phyloP scores from a whole-genome alignment of 2,329 filamentous ascomycete genomes.

The Aspergillus sp. region DNA sequence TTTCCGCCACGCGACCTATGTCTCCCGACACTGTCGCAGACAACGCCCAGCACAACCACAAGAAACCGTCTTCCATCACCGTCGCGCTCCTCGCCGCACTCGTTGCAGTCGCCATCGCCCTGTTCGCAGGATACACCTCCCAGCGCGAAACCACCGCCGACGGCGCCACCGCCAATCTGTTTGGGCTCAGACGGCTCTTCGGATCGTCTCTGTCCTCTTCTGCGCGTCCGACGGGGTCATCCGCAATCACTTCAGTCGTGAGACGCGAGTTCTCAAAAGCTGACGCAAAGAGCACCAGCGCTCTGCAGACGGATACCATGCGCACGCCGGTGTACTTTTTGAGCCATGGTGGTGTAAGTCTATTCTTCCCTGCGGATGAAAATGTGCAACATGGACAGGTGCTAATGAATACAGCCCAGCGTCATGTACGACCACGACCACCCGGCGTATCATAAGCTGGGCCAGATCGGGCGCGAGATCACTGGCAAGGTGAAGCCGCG shows the following conservation, averaged over 20 bases:
- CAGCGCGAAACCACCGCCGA: slow-evolving; percentile 5
- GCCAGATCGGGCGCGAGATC: slow-evolving; percentile 67
- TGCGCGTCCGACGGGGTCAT: slow-evolving; percentile 1
- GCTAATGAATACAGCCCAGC: slow-evolving; percentile 46
- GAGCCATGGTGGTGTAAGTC: slow-evolving; percentile 47
- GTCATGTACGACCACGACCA: slow-evolving; percentile 69
- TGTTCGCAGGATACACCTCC: slow-evolving; percentile 15
- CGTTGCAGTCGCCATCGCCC: slow-evolving; percentile 20
- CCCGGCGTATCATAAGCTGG: slow-evolving; percentile 64
- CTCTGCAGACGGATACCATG: slow-evolving; percentile 17
- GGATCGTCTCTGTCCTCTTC: slow-evolving; percentile 9
- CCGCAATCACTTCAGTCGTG: neutral
- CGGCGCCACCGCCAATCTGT: slow-evolving; percentile 25
- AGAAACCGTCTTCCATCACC: slow-evolving; percentile 10
- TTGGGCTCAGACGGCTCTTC: slow-evolving; percentile 24
- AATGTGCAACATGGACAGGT: no score
- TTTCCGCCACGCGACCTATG: slow-evolving; percentile 14
- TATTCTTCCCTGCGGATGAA: neutral
- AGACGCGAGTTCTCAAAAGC: neutral
- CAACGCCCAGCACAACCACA: slow-evolving; percentile 3
- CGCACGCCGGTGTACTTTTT: slow-evolving; percentile 55
- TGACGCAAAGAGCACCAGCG: neutral
- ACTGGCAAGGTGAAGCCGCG: slow-evolving; percentile 68
- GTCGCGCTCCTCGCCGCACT: slow-evolving; percentile 19
- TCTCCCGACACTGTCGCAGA: slow-evolving; percentile 14